Base-by-base conservation (phyloP, 2,329 filamentous ascomycete species). In the Cladosporium sp. region DNA sequence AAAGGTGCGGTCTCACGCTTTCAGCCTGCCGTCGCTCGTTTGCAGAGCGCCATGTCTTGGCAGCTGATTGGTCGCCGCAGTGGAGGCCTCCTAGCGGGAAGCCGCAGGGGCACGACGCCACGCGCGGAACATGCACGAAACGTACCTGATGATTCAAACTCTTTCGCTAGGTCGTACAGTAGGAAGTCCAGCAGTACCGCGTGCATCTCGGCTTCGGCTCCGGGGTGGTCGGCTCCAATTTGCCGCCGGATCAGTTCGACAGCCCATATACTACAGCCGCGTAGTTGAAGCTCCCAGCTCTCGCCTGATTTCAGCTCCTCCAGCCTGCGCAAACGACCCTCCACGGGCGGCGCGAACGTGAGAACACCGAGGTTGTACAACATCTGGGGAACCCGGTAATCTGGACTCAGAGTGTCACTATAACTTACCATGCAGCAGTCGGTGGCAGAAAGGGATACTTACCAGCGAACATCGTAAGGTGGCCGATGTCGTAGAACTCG, bases 111-210 rank as follows among this genome's bases (percentile, higher is more conserved):
- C 14, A 35, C 18, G 37, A 43, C 38, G 48, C 48, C 48, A 50
- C 38, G 34, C 18, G 40, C 18, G 48, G 35, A 35, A 35, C 34
- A 35, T 35, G 34, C 16, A n/a, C 31, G 13, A 16, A 54, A 33
- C 66, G 66, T 56, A 73, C 74, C 56, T 66, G 66, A 67, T 31
- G 62, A 63, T 69, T 97, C 92, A 66, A 87, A 70, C 65, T 89
- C 86, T 69, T 97, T 98, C 73, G 93, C 90, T 14, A 86, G 83
- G 72, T 98, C 93, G 67, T 98, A 98, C 52, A 98, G 74, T 70
- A 96, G 95, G 72, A 97, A 98, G 70, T 98, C 93, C 58, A 98
- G 93, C 62, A 98, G 70, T 37, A 97, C 89, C 22, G 93, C 91
- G 67, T 98, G 98, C 57, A 86, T 69, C 13, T 74, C 72, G 4